Conservation (phyloP, 148 eudicot genomes). For the Beta vulgaris region DNA sequence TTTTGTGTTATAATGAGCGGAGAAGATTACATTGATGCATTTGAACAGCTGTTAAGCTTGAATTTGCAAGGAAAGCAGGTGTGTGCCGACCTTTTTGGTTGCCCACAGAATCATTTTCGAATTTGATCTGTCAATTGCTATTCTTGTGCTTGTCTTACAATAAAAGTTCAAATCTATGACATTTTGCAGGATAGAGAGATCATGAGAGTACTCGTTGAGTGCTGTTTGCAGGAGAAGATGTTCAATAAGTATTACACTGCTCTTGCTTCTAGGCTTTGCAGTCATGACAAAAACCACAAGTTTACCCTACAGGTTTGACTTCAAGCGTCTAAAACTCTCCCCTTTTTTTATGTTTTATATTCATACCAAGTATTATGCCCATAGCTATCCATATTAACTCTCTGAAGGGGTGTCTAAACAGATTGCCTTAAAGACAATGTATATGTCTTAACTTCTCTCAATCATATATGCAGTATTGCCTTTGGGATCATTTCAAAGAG, state of each 20-base stretch:
- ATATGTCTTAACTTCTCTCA: neutral
- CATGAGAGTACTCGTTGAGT: constrained; percentile 81
- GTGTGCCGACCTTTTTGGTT: constrained; percentile 4
- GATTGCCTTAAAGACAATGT: neutral
- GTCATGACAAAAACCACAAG: constrained; percentile 89
- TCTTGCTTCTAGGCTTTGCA: constrained; percentile 76
- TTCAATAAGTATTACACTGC: constrained; percentile 85
- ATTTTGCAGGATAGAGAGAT: constrained; percentile 84
- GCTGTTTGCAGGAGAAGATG: constrained; percentile 89
- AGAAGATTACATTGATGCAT: constrained; percentile 91
- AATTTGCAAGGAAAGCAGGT: constrained; percentile 96
- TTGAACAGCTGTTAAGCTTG: constrained; percentile 84
- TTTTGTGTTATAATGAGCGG: constrained; percentile 94
- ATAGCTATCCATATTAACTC: neutral
- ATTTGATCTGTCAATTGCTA: neutral
- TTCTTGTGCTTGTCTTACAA: neutral
- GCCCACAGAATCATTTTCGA: neutral
- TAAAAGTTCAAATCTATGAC: neutral
- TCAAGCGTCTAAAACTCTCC: neutral
- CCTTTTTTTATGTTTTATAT: neutral
- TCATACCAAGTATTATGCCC: neutral
- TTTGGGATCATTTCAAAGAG: constrained; percentile 92
- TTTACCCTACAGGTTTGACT: constrained; percentile 75
- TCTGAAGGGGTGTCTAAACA: neutral
- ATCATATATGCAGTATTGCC: constrained; percentile 56